These are phyloP conservation scores for Neoboletus magnificus DNA, from an alignment of 768 basidiomycete genomes.

Conservation along the genomic window DNA sequence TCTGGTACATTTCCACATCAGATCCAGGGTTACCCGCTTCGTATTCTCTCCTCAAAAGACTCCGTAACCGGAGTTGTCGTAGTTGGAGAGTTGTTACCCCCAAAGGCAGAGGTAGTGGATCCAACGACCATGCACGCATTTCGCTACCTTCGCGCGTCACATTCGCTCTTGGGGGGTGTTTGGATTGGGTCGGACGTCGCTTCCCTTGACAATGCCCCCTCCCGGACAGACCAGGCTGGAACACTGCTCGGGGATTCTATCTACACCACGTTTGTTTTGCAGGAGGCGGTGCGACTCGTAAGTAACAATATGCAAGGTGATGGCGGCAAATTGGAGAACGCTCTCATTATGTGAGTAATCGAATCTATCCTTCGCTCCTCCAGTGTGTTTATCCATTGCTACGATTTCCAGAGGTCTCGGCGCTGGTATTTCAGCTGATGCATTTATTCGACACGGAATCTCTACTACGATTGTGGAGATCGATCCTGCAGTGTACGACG, in stretches of 20 bases:
- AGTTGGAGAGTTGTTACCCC: slow-evolving; percentile 68
- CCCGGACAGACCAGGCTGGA: slow-evolving; percentile 50
- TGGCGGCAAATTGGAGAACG: slow-evolving; percentile 44
- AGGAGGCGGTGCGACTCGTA: slow-evolving; percentile 79
- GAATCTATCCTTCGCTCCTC: slow-evolving; percentile 1
- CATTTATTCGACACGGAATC: slow-evolving; percentile 67
- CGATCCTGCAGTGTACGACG: slow-evolving; percentile 85
- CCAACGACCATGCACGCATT: slow-evolving; percentile 42
- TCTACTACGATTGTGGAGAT: slow-evolving; percentile 87
- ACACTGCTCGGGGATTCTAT: slow-evolving; percentile 70
- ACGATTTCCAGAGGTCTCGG: slow-evolving; percentile 72
- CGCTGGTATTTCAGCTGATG: slow-evolving; percentile 73
- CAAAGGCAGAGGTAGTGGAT: slow-evolving; percentile 26
- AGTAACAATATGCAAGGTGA: slow-evolving; percentile 44
- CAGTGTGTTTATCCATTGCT: neutral
- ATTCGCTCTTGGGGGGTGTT: slow-evolving; percentile 68
- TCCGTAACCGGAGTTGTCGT: slow-evolving; percentile 80
- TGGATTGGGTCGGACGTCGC: slow-evolving; percentile 64
- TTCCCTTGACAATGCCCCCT: slow-evolving; percentile 40
- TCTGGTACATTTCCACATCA: slow-evolving; percentile 49
- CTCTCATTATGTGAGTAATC: slow-evolving; percentile 63
- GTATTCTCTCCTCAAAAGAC: slow-evolving; percentile 61
- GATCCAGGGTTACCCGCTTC: slow-evolving; percentile 54
- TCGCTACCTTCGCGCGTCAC: slow-evolving; percentile 61
- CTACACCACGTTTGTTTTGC: slow-evolving; percentile 80